phyloP scores from a whole-genome alignment of 495 filamentous ascomycete species.

The Lasiosphaeris hirsuta region DNA sequence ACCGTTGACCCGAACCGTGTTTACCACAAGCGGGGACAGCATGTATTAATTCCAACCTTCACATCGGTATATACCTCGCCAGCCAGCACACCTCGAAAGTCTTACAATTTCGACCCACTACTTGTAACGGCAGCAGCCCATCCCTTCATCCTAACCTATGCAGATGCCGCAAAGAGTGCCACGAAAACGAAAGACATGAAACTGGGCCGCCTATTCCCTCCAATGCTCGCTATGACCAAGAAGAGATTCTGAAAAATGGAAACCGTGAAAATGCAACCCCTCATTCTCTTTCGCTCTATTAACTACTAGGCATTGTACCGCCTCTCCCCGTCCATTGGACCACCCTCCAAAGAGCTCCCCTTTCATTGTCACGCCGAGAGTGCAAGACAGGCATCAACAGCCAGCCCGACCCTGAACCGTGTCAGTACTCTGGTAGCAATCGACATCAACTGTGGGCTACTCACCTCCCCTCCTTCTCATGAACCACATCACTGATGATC shows the following conservation, averaged over 20 bases:
- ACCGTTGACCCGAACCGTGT: too few relatives aligned
- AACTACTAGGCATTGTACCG: background rate
- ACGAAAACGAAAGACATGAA: too few relatives aligned
- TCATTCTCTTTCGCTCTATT: background rate
- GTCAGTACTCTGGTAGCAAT: constrained; percentile 15
- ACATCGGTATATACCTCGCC: too few relatives aligned
- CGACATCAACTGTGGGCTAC: constrained; percentile 26
- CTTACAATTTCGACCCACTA: too few relatives aligned
- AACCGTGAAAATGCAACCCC: background rate
- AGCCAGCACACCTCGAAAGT: too few relatives aligned
- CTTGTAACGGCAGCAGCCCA: too few relatives aligned
- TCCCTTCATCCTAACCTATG: too few relatives aligned
- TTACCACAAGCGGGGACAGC: too few relatives aligned
- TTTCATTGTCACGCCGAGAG: constrained; percentile 50
- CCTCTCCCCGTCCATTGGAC: background rate
- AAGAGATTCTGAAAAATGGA: background rate
- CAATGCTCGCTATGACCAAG: constrained; percentile 13
- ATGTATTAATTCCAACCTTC: too few relatives aligned
- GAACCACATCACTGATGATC: constrained; percentile 89
- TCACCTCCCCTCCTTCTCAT: constrained; percentile 86
- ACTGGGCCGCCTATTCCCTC: background rate
- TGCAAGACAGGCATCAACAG: constrained; percentile 88
- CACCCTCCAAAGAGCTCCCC: too few relatives aligned
- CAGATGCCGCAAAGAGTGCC: too few relatives aligned
- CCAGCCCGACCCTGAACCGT: constrained; percentile 69